Evolutionary conservation across 2,329 filamentous ascomycete species (phyloP).

Genomic region (Cylindrodendrum hubeiense): DNA sequence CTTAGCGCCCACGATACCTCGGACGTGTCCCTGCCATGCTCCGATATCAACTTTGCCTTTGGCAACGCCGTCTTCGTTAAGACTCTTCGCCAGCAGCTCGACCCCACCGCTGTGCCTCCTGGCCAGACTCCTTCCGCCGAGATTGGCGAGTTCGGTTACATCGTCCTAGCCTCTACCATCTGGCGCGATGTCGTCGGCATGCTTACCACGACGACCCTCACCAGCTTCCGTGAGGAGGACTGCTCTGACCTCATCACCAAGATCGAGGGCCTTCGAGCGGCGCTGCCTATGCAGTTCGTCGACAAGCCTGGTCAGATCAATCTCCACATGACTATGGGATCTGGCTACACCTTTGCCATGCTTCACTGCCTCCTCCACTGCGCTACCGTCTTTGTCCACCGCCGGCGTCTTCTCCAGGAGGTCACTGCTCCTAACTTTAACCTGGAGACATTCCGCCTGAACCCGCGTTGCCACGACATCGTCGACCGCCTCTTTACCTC

Average conservation of each 20-base stretch:
- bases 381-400: constrained; percentile 71
- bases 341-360: constrained; percentile 73
- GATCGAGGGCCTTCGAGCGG: constrained; percentile 67
- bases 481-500: constrained; percentile 70
- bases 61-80: constrained; percentile 70
- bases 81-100: constrained; percentile 61
- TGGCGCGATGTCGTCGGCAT: constrained; percentile 73
- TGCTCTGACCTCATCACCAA: constrained; percentile 64
- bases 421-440: constrained; percentile 66
- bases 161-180: constrained; percentile 70
- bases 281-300: constrained; percentile 69
- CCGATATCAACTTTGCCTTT: constrained; percentile 73
- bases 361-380: constrained; percentile 72
- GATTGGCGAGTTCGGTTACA: constrained; percentile 72
- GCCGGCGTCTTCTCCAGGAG: constrained; percentile 69
- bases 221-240: constrained; percentile 66
- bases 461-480: constrained; percentile 63
- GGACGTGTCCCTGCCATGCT: constrained; percentile 69
- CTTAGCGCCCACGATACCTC: constrained; percentile 66
- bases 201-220: constrained; percentile 66
- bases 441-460: constrained; percentile 65
- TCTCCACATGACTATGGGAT: constrained; percentile 74
- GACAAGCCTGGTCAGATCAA: constrained; percentile 73
- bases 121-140: constrained; percentile 59
- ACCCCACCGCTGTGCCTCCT: constrained; percentile 51